Evolutionary conservation across 2,329 filamentous ascomycete genomes (phyloP).

Genomic region (Tolypocladium nubicola): DNA sequence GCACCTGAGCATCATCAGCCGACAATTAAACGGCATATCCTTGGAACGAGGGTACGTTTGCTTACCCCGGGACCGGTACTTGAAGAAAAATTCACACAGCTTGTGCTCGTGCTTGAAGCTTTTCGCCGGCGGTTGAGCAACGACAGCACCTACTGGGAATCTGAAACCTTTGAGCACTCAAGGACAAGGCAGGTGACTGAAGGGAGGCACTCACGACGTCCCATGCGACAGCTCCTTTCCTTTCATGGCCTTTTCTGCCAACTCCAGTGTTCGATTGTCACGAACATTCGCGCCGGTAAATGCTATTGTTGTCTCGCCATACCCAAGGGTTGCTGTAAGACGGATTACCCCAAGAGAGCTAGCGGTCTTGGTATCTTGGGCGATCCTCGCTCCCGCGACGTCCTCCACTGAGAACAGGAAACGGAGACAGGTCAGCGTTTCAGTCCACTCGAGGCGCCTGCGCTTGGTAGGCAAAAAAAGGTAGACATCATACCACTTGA

Average conservation of each 20-base stretch:
- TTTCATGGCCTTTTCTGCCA: constrained; percentile 15
- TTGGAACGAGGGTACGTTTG: not conserved
- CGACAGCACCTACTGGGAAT: not conserved
- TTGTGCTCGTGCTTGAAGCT: not conserved
- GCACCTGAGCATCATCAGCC: constrained; percentile 6
- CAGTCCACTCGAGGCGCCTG: no score
- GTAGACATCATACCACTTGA: constrained; percentile 3
- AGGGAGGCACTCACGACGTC: constrained; percentile 5
- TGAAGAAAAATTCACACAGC: constrained; percentile 6
- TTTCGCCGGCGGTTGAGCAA: not conserved
- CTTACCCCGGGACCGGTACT: constrained; percentile 13
- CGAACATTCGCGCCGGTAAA: not conserved
- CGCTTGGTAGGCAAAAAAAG: not conserved
- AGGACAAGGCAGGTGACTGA: not conserved
- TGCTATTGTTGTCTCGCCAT: rapidly evolving
- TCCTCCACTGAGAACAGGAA: constrained; percentile 4
- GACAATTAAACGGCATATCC: not conserved
- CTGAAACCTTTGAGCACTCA: not conserved
- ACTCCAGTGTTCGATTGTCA: not conserved
- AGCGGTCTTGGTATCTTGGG: not conserved
- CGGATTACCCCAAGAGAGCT: constrained; percentile 9
- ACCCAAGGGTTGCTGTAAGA: not conserved
- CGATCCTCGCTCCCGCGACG: not conserved
- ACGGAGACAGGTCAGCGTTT: not conserved
- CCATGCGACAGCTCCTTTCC: constrained; percentile 14